Evolutionary conservation across 345 rosid species (phyloP).

Genomic region (Triadica sebifera): DNA sequence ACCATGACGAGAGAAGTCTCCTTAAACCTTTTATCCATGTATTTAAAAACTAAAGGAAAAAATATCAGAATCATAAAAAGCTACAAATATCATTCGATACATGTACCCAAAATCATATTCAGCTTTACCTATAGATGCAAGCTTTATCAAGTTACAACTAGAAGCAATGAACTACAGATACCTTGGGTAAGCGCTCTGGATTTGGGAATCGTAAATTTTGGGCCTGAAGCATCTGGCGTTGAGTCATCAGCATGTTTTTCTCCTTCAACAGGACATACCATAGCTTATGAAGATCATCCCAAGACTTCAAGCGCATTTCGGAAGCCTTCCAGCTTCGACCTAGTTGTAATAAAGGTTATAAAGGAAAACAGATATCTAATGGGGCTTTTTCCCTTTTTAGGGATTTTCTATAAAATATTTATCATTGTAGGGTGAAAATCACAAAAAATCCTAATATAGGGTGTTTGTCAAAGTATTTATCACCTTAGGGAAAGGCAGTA

Average conservation of each 20-base stretch:
- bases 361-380: not conserved
- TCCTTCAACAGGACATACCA: constrained; percentile 89
- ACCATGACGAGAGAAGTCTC: not conserved
- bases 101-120: not conserved
- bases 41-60: not conserved
- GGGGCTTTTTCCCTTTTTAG: too few species aligned
- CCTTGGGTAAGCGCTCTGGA: constrained; percentile 97
- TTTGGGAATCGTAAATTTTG: constrained; percentile 81
- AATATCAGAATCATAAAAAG: not conserved
- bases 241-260: constrained; percentile 97
- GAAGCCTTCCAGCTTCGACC: constrained; percentile 98
- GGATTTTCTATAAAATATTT: too few species aligned
- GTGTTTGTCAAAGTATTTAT: too few species aligned
- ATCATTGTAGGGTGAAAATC: too few species aligned
- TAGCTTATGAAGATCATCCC: constrained; percentile 89
- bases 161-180: constrained; percentile 19
- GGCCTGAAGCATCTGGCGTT: constrained; percentile 90
- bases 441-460: too few species aligned
- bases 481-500: too few species aligned
- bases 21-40: not conserved
- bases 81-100: not conserved
- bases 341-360: constrained; percentile 17
- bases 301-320: constrained; percentile 83
- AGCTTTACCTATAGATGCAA: too few species aligned
- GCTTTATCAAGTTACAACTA: too few species aligned